Conservation (phyloP, 2,329 filamentous ascomycete genomes). For the Lachnellula subtilissima region DNA sequence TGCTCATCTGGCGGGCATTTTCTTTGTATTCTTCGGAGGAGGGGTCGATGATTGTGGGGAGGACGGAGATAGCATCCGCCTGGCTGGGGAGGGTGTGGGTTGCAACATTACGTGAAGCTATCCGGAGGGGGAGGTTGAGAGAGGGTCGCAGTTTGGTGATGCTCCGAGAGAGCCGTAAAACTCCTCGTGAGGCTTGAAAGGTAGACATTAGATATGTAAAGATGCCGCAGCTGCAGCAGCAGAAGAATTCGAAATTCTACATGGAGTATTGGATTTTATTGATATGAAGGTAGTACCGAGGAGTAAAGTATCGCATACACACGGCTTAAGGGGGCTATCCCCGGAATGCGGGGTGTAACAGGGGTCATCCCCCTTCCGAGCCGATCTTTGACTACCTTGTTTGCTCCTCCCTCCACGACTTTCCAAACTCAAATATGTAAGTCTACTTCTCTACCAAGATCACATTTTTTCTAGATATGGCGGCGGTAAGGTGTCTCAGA, state of each 20-base stretch:
- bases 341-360: slow-evolving; percentile 1
- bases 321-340: slow-evolving; percentile 9
- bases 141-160: slow-evolving; percentile 30
- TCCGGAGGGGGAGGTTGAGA: slow-evolving; percentile 18
- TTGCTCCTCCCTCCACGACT: neutral
- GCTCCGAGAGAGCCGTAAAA: slow-evolving; percentile 41
- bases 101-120: slow-evolving; percentile 44
- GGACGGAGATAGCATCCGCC: slow-evolving; percentile 73
- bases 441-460: neutral
- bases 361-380: neutral
- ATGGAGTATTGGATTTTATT: slow-evolving; percentile 10
- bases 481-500: slow-evolving; percentile 22
- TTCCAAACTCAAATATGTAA: slow-evolving; percentile 10
- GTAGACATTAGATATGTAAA: slow-evolving; percentile 41
- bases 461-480: slow-evolving; percentile 18
- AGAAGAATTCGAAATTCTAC: slow-evolving; percentile 12
- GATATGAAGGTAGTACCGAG: neutral
- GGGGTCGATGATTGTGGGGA: slow-evolving; percentile 72
- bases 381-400: neutral
- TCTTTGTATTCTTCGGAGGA: slow-evolving; percentile 74
- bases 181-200: slow-evolving; percentile 42
- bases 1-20: slow-evolving; percentile 73
- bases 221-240: slow-evolving; percentile 16
- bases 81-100: slow-evolving; percentile 79
- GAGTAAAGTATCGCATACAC: slow-evolving; percentile 6